These are phyloP conservation scores for Huntiella omanensis DNA, from an alignment of 2,329 filamentous ascomycete species.

Conservation along the genomic window DNA sequence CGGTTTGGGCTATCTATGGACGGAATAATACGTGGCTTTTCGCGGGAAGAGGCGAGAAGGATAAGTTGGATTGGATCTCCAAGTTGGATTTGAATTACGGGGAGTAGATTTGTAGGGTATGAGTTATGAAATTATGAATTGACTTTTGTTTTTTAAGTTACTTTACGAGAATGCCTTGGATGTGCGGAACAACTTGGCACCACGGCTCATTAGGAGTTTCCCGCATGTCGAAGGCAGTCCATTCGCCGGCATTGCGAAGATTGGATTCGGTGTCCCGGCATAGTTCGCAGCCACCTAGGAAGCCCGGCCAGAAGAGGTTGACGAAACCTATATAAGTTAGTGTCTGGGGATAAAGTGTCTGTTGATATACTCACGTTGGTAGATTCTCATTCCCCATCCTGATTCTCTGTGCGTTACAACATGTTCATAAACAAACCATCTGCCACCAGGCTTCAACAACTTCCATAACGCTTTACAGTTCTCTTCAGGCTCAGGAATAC, in stretches of 20 bases:
- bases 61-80: slow-evolving; percentile 95
- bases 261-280: slow-evolving; percentile 28
- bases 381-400: slow-evolving; percentile 22
- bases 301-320: slow-evolving; percentile 32
- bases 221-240: slow-evolving; percentile 29
- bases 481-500: slow-evolving; percentile 38
- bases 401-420: slow-evolving; percentile 25
- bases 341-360: background rate
- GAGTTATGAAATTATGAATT: background rate
- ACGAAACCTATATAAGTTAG: slow-evolving; percentile 22
- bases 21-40: slow-evolving; percentile 93
- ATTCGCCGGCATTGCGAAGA: slow-evolving; percentile 30
- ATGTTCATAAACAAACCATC: slow-evolving; percentile 47
- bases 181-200: slow-evolving; percentile 27
- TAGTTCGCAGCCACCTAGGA: slow-evolving; percentile 33
- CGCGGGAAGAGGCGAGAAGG: slow-evolving; percentile 67
- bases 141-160: slow-evolving; percentile 14
- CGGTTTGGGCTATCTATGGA: slow-evolving; percentile 87
- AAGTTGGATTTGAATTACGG: slow-evolving; percentile 68
- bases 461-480: slow-evolving; percentile 37
- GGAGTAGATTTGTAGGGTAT: slow-evolving; percentile 9
- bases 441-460: slow-evolving; percentile 39
- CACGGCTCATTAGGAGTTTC: slow-evolving; percentile 23
- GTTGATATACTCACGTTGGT: slow-evolving; percentile 28
- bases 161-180: slow-evolving; percentile 34